These are phyloP conservation scores for Aureobasidium lini DNA, from an alignment of 2,329 filamentous ascomycete genomes.

Conservation along the genomic window DNA sequence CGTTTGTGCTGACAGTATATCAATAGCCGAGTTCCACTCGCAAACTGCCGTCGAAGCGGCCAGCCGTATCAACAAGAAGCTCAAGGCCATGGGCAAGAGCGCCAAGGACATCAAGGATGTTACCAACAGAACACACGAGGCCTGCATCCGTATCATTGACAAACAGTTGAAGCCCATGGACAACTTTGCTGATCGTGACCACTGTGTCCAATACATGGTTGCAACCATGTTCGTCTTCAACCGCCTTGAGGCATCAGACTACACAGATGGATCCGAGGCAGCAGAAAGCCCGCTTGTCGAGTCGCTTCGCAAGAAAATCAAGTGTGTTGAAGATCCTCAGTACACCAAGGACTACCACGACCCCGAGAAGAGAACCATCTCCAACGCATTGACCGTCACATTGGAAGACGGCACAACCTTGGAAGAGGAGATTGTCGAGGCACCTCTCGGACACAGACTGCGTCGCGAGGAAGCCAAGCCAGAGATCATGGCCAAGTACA, in stretches of 20 bases:
- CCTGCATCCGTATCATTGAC: constrained; percentile 98
- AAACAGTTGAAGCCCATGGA: constrained; percentile 99
- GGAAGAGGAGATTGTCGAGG: constrained; percentile 86
- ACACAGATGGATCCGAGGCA: constrained; percentile 85
- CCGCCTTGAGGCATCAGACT: constrained; percentile 87
- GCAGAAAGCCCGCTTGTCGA: constrained; percentile 85
- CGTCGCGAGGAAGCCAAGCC: constrained; percentile 96
- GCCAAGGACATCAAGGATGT: constrained; percentile 89
- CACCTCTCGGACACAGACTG: constrained; percentile 84
- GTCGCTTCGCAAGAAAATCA: constrained; percentile 85
- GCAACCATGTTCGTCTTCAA: constrained; percentile 93
- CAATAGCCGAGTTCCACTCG: constrained; percentile 82
- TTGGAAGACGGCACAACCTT: constrained; percentile 90
- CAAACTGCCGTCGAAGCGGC: constrained; percentile 96
- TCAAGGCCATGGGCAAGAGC: constrained; percentile 78
- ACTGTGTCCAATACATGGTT: constrained; percentile 99
- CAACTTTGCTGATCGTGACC: constrained; percentile 98
- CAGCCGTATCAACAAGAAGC: constrained; percentile 75
- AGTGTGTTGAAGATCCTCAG: constrained; percentile 90
- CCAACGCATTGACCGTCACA: constrained; percentile 90
- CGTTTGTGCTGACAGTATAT: constrained; percentile 17
- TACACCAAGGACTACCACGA: constrained; percentile 96
- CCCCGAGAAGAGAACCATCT: constrained; percentile 87
- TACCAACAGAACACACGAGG: constrained; percentile 94
- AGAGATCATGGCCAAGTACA: constrained; percentile 90